These are phyloP conservation scores for Colletotrichum zoysiae DNA, from an alignment of 2,329 filamentous ascomycete genomes.

Conservation along the genomic window DNA sequence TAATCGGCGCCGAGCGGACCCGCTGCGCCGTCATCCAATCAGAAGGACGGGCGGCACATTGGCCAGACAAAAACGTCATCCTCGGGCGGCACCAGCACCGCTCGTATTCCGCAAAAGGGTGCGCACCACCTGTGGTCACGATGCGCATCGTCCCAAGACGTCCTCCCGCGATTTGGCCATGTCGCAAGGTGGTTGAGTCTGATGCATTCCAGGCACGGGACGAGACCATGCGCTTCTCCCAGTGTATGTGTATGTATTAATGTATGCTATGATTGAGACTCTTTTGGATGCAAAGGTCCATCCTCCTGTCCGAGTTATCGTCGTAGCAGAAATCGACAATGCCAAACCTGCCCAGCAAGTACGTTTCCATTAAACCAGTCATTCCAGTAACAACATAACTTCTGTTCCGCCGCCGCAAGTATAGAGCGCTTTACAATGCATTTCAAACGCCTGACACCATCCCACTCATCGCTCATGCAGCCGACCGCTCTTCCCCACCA, in stretches of 20 bases:
- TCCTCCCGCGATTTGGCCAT: not conserved
- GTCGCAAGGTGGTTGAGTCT: too few relatives aligned
- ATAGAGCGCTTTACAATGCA: constrained; percentile 32
- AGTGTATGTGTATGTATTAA: constrained; percentile 25
- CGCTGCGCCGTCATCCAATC: constrained; percentile 21
- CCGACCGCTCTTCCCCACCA: not conserved
- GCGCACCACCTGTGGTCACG: too few relatives aligned
- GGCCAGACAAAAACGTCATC: constrained; percentile 34
- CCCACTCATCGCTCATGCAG: constrained; percentile 34
- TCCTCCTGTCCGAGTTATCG: constrained; percentile 8
- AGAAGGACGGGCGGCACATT: constrained; percentile 10
- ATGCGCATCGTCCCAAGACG: not conserved
- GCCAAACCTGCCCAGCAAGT: constrained; percentile 7
- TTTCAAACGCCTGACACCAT: constrained; percentile 35
- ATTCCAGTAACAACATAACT: constrained; percentile 13
- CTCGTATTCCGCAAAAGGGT: not conserved
- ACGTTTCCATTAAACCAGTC: constrained; percentile 18
- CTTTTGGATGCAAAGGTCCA: constrained; percentile 7
- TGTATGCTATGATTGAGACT: constrained; percentile 10
- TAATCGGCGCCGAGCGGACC: constrained; percentile 1
- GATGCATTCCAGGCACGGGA: not conserved
- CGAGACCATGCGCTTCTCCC: too few relatives aligned
- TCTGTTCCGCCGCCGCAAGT: constrained; percentile 21
- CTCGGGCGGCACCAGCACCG: not conserved
- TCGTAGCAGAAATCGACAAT: constrained; percentile 20